phyloP scores from a whole-genome alignment of 768 basidiomycete species.

The Boletus barrowsii region DNA sequence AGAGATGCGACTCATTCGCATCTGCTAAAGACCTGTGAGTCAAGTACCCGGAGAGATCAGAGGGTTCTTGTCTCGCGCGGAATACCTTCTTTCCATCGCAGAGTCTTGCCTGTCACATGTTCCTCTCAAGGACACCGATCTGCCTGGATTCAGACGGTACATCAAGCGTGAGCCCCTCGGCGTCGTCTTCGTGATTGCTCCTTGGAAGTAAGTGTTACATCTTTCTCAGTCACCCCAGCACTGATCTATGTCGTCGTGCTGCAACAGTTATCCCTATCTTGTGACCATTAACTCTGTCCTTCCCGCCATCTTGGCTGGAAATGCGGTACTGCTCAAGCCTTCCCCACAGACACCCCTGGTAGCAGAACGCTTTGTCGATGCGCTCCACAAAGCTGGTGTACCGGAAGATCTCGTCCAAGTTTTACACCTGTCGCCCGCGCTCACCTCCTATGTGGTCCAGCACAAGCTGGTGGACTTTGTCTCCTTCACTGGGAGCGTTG shows the following conservation, averaged over 20 bases:
- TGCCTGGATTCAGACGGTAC: slow-evolving; percentile 78
- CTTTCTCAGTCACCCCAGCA: not conserved
- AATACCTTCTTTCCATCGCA: slow-evolving; percentile 85
- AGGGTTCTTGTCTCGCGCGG: slow-evolving; percentile 77
- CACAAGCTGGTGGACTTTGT: slow-evolving; percentile 75
- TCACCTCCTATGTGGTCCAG: slow-evolving; percentile 58
- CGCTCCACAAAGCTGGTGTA: slow-evolving; percentile 73
- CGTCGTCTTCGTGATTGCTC: slow-evolving; percentile 82
- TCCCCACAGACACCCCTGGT: slow-evolving; percentile 94
- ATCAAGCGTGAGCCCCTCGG: slow-evolving; percentile 85
- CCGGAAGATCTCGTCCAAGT: slow-evolving; percentile 74
- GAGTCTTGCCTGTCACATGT: slow-evolving; percentile 70
- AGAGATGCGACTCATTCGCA: not conserved
- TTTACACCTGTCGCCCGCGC: slow-evolving; percentile 63
- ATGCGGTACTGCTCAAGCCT: slow-evolving; percentile 89
- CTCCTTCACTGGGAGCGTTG: slow-evolving; percentile 87
- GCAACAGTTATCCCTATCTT: slow-evolving; percentile 78
- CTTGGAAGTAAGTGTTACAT: slow-evolving; percentile 74
- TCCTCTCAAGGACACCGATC: slow-evolving; percentile 69
- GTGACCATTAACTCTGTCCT: slow-evolving; percentile 89
- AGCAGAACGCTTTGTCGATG: slow-evolving; percentile 73
- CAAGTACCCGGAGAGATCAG: slow-evolving; percentile 77
- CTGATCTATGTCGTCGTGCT: not conserved
- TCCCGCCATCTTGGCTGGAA: slow-evolving; percentile 88
- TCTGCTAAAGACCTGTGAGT: slow-evolving; percentile 60